Evolutionary conservation across 106 monocot genomes (phyloP), one percentile per base, ranked within the genome.

Genomic region (Dendrobium catenatum): DNA sequence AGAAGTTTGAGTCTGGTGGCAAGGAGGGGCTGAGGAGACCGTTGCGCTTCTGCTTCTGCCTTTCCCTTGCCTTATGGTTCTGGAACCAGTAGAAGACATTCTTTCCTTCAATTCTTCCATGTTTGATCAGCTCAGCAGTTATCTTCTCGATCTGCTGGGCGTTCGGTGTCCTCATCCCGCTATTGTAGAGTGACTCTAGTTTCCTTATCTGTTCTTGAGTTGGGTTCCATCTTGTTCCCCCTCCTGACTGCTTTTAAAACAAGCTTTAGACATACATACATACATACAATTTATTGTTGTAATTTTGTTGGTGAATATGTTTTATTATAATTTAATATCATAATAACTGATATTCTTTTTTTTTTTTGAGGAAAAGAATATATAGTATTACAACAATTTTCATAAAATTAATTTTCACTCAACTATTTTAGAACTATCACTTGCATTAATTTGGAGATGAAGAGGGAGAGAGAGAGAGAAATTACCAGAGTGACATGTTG

Each of bases 81-180:
- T 96, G 96, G 66, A 96, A 95, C 95, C 95, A 95, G 86, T 93
- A 95, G 91, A 95, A 95, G 9, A 95, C 93, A 76, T 95, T 95
- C 88, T 96, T 96, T 68, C 92, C 92, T 73, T 92, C 89, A 37
- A 92, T 92, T 82, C 87, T 77, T 17, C 92, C 92, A 13, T 92
- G 77, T 40, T 79, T 78, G 51, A 82, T 73, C 40, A 92, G 87
- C 86, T 92, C 92, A 6, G 48, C 43, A 0, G 92, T 89, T 79
- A 92, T 92, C 26, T 55, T 41, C 66, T 92, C 89, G 76, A 92
- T 92, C 84, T 92, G 86, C 44, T 78, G 31, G 4, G 89, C 72
- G 37, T 85, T 89, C 11, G 92, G 92, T 6, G 92, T 92, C 9
- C 87, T 77, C 86, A 89, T 83, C 5, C 92, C 92, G 19, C 80